Evolutionary conservation across 345 rosid genomes (phyloP).

Genomic region (Rubroshorea leprosula): DNA sequence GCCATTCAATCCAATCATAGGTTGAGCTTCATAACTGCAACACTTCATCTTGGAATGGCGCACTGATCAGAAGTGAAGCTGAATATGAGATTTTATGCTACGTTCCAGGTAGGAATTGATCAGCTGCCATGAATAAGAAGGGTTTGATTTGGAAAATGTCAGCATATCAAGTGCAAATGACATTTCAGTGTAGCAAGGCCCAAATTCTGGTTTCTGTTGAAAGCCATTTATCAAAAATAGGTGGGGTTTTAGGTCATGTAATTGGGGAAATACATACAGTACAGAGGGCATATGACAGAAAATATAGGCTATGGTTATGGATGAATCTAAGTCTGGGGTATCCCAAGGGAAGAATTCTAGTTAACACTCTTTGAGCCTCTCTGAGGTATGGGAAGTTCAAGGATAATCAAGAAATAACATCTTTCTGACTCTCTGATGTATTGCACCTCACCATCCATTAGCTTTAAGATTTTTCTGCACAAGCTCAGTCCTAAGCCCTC

Average conservation of each 20-base stretch:
- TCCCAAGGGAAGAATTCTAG: conserved; percentile 14
- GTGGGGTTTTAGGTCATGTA: conserved; percentile 12
- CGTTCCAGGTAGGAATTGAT: neutral
- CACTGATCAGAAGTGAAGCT: too few relatives aligned
- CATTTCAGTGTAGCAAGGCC: neutral
- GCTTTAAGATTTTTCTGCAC: conserved; percentile 86
- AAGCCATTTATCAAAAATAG: conserved; percentile 11
- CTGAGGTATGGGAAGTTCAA: conserved; percentile 57
- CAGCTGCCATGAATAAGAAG: conserved; percentile 2
- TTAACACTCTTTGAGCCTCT: conserved; percentile 29
- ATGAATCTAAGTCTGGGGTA: conserved; percentile 1
- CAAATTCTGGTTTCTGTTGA: conserved; percentile 1
- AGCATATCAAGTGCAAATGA: neutral
- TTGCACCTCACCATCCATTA: conserved; percentile 86
- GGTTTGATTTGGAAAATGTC: conserved; percentile 8
- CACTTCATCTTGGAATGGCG: too few relatives aligned
- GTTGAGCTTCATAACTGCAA: neutral
- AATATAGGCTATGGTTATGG: conserved; percentile 13
- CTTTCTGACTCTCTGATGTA: conserved; percentile 77
- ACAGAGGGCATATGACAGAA: neutral
- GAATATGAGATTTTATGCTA: neutral
- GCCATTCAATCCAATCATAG: too few relatives aligned
- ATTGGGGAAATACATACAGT: conserved; percentile 14
- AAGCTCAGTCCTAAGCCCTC: conserved; percentile 93
- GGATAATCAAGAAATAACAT: conserved; percentile 61